Evolutionary conservation across 331 rosid species (phyloP).

Genomic region (Pyrus hybrid): DNA sequence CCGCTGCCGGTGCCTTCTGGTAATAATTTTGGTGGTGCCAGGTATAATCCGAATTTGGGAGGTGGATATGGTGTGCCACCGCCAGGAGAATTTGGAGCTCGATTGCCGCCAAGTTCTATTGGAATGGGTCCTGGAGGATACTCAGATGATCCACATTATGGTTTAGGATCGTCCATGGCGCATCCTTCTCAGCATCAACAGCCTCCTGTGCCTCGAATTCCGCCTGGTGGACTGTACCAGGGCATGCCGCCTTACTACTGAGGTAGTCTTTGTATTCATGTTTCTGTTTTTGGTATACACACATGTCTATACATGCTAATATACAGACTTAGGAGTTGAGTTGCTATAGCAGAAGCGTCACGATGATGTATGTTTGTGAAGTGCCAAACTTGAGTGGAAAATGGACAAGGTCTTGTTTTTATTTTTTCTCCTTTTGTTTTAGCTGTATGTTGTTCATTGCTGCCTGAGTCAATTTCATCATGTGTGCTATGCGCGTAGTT

Average conservation of each 20-base stretch:
- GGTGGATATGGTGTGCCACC: constrained; percentile 28
- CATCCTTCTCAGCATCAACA: constrained; percentile 35
- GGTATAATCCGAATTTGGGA: constrained; percentile 29
- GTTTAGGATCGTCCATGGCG: constrained; percentile 21
- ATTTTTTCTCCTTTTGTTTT: background rate
- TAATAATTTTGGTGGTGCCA: constrained; percentile 7
- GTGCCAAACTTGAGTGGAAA: background rate
- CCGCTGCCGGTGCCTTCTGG: background rate
- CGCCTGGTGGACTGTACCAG: constrained; percentile 67
- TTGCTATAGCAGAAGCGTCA: background rate
- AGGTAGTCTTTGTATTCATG: constrained; percentile 24
- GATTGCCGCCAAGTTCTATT: constrained; percentile 34
- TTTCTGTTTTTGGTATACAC: background rate
- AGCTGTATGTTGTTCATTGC: background rate
- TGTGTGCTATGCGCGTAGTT: background rate
- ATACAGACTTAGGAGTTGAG: background rate
- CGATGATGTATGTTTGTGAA: background rate
- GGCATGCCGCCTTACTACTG: constrained; percentile 63
- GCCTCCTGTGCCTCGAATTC: constrained; percentile 37
- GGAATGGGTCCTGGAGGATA: constrained; percentile 29
- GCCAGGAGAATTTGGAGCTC: constrained; percentile 28
- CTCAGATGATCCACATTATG: constrained; percentile 41
- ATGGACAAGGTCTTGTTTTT: background rate
- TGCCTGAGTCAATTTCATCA: background rate
- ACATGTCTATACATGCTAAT: background rate